These are phyloP conservation scores for Naumovozyma castellii DNA, from an alignment of 805 yeast species.

Conservation along the genomic window DNA sequence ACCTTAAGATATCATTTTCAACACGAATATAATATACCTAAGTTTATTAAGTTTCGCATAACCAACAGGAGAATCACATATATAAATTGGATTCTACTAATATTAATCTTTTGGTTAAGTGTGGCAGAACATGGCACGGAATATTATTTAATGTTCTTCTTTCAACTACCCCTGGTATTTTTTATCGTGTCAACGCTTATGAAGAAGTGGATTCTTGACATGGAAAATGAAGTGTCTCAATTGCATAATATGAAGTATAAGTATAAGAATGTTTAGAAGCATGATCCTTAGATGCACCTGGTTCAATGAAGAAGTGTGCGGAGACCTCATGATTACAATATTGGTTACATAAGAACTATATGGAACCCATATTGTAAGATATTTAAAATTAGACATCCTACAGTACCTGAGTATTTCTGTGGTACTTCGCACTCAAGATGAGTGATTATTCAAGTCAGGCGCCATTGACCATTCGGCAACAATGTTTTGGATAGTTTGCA, in stretches of 20 bases:
- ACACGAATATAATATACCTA: constrained; percentile 13
- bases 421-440: no score
- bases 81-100: constrained; percentile 16
- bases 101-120: constrained; percentile 22
- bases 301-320: no score
- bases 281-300: no score
- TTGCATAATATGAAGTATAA: constrained; percentile 24
- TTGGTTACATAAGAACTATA: no score
- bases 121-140: constrained; percentile 13
- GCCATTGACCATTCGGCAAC: no score
- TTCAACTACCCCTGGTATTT: constrained; percentile 20
- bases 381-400: no score
- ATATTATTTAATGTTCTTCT: constrained; percentile 6
- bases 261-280: constrained; percentile 23
- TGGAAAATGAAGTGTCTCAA: constrained; percentile 17
- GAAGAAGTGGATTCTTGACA: constrained; percentile 16
- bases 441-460: no score
- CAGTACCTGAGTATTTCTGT: no score
- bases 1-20: constrained; percentile 20
- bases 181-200: constrained; percentile 12
- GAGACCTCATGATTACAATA: no score
- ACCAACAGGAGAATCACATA: constrained; percentile 14
- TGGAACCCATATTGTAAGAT: no score
- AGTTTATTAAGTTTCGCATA: constrained; percentile 10
- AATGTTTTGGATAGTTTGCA: no score